Evolutionary conservation across 371 early-diverging fungal species (phyloP), one percentile per base, ranked within the genome.

Genomic region (Mucor indicus): DNA sequence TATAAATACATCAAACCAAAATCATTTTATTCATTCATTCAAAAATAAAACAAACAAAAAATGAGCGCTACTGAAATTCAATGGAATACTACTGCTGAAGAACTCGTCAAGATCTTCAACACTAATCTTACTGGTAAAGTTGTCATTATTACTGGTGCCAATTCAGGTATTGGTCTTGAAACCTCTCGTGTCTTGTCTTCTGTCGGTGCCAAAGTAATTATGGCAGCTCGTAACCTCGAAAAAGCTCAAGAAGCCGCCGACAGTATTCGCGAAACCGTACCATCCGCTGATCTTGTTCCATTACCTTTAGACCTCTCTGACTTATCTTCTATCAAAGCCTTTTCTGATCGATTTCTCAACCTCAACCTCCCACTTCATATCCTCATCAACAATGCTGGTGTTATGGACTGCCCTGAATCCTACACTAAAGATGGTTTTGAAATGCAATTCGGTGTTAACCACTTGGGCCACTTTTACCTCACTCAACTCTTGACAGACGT

Each of bases 91-190:
- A n/a, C 46, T 19, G 46, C 46, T 10, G 37, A 36, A 22, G 36
- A 45, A 22, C 24, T 45, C 22, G 30, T 38, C 3, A 30, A 38
- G 22, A n/a, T 48, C 9, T 48, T 38, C 30, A 27, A 48, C 0
- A 30, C 84, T 7, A 67, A 80, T 44, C 67, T 84, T 15, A 50
- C 65, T 15, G 81, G 80, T 16, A 84, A 84, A 58, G 49, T 72
- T 25, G 83, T 77, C 31, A 74, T 90, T 29, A 81, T 90, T 20
- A 87, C 89, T 16, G 91, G 91, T 21, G 79, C 75, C 8, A 83
- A 79, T 49, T 59, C 74, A 12, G 88, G 90, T 40, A 63, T 55
- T 13, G 48, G 48, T 6, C 11, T 48, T 0, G 48, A 38, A 10
- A 48, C 30, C 5, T 30, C 48, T 20, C 38, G 48, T 27, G 38